Evolutionary conservation across 192 early-diverging fungal species (phyloP).

Genomic region (Mortierella claussenii): DNA sequence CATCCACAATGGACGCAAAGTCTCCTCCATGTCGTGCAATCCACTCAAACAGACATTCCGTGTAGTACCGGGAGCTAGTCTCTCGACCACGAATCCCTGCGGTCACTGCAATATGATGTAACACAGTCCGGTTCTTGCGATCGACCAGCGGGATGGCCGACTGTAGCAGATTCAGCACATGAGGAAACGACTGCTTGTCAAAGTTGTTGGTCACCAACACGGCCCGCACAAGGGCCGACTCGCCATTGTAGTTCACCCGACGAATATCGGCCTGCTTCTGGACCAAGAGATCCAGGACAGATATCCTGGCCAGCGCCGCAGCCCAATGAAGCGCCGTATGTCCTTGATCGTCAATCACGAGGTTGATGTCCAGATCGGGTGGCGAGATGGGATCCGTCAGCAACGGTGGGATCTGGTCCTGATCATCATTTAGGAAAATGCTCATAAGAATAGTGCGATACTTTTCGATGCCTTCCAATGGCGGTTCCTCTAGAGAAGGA

Average conservation of each 20-base stretch:
- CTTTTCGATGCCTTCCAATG: constrained; percentile 57
- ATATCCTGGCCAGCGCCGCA: constrained; percentile 82
- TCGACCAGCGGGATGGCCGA: constrained; percentile 79
- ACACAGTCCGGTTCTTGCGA: constrained; percentile 77
- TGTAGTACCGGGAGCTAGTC: constrained; percentile 83
- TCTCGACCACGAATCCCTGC: constrained; percentile 75
- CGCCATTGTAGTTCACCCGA: constrained; percentile 81
- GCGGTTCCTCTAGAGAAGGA: constrained; percentile 15
- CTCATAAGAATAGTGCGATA: constrained; percentile 85
- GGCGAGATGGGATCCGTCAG: constrained; percentile 51
- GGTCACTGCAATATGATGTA: constrained; percentile 92
- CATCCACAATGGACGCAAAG: constrained; percentile 65
- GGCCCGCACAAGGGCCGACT: constrained; percentile 90
- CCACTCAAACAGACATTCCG: constrained; percentile 83
- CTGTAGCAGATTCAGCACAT: constrained; percentile 80
- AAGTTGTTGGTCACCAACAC: constrained; percentile 89
- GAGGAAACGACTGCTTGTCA: constrained; percentile 83
- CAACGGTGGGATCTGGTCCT: constrained; percentile 67
- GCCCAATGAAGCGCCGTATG: constrained; percentile 98
- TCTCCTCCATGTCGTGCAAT: constrained; percentile 60
- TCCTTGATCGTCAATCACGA: constrained; percentile 93
- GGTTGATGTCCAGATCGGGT: constrained; percentile 76
- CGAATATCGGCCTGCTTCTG: constrained; percentile 78
- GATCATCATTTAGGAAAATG: constrained; percentile 86
- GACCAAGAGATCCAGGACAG: constrained; percentile 82